Evolutionary conservation across 495 filamentous ascomycete genomes (phyloP).

Genomic region (Neurospora sp.): DNA sequence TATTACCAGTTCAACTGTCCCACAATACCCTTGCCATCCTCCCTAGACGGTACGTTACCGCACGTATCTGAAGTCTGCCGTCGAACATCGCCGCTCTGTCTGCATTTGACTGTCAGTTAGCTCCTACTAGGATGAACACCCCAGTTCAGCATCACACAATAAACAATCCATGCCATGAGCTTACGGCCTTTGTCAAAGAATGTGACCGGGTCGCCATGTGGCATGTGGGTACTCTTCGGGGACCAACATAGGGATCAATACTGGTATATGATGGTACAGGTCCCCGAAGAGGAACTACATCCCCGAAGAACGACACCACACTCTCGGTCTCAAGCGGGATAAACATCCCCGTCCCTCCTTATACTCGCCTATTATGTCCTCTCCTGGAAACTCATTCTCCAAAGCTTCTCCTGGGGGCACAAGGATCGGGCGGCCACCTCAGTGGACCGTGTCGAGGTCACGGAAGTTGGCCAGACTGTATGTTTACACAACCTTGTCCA

Average conservation of each 20-base stretch:
- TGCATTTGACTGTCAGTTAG: neutral
- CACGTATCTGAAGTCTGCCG: neutral
- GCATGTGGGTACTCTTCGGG: neutral
- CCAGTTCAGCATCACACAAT: neutral
- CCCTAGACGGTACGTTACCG: neutral
- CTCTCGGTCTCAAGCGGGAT: neutral
- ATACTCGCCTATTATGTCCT: conserved; percentile 10
- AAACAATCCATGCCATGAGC: neutral
- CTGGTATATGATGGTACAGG: neutral
- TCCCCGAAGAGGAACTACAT: neutral
- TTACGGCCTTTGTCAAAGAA: neutral
- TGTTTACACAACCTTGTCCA: conserved; percentile 33
- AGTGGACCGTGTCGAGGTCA: conserved; percentile 34
- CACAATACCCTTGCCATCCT: neutral
- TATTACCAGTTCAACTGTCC: neutral
- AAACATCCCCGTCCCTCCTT: neutral
- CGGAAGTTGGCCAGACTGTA: conserved; percentile 37
- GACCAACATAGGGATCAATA: neutral
- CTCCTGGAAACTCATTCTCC: conserved; percentile 3
- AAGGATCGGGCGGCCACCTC: conserved; percentile 33
- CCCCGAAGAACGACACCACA: neutral
- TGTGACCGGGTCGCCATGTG: neutral
- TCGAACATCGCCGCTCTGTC: neutral
- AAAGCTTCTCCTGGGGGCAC: conserved; percentile 14
- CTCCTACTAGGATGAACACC: neutral